Evolutionary conservation across 768 basidiomycete species (phyloP).

Genomic region (Auricularia sp.): DNA sequence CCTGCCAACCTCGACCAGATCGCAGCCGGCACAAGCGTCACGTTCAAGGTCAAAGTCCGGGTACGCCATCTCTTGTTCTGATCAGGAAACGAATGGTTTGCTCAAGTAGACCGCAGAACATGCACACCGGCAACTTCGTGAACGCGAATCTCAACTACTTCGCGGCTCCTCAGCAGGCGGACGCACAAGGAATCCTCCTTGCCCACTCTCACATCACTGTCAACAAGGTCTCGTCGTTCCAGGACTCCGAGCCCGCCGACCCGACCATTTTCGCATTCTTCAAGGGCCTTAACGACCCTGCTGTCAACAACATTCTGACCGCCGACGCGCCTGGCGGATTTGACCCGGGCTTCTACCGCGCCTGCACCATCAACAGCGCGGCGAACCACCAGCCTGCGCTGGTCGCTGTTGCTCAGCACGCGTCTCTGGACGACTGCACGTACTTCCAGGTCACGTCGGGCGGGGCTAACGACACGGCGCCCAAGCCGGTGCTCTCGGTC

Average conservation of each 20-base stretch:
- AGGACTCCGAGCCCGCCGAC: constrained; percentile 39
- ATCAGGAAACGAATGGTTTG: constrained; percentile 11
- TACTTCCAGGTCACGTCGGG: neutral
- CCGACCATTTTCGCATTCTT: constrained; percentile 48
- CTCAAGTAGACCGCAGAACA: constrained; percentile 13
- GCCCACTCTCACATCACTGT: constrained; percentile 53
- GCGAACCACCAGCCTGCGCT: constrained; percentile 42
- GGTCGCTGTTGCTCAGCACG: constrained; percentile 40
- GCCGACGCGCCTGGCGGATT: neutral
- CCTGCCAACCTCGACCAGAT: constrained; percentile 40
- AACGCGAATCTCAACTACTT: constrained; percentile 46
- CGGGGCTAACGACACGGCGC: neutral
- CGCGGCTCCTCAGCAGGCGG: constrained; percentile 45
- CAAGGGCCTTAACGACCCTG: constrained; percentile 20
- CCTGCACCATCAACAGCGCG: constrained; percentile 25
- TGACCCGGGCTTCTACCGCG: constrained; percentile 11
- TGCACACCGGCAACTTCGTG: constrained; percentile 47
- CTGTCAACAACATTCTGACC: neutral
- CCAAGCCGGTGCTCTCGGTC: neutral
- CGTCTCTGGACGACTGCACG: neutral
- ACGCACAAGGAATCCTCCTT: constrained; percentile 39
- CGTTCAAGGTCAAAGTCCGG: constrained; percentile 35
- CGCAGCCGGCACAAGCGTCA: constrained; percentile 37
- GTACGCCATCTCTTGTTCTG: no score
- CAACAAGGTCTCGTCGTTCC: constrained; percentile 32